Base-by-base conservation (phyloP, 306 rosid species). In the Sindora glabra region DNA sequence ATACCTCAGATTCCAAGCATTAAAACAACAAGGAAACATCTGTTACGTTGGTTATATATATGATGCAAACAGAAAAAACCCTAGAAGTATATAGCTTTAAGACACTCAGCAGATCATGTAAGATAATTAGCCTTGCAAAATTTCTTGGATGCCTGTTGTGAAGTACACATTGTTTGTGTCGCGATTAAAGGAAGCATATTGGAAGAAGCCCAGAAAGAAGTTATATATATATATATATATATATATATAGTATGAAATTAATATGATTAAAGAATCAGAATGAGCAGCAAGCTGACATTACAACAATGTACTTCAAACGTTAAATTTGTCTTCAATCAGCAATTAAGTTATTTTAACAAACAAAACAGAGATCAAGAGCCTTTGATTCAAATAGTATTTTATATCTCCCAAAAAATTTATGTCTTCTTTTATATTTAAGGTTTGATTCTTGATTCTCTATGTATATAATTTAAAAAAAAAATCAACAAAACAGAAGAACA, bases 161-260 rank as follows among this genome's bases (percentile, higher is more conserved):
- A 34, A 48, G 53, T 39, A 73, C 63, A 53, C 70, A 59, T 64
- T 63, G 27, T 53, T 64, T 59, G 45, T 57, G 62, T 62, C 59
- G 24, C 8, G 42, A 33, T 68, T 54, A 72, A 14, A 52, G 56
- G 69, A 65, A 62, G 61, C 75, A 67, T 48, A 27, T 32, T 33
- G 50, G 44, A 44, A 50, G 14, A 34, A 59, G 25, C 49, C 21
- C 45, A 18, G 46, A 38, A 26, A 45, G 53, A 54, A 17, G 25
- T 26, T 18, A 32, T 37, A 24, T 44, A 16, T 27, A 72, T 65
- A 22, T 15, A 13, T 29, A 50, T 66, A 32, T n/a, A n/a, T n/a
- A n/a, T n/a, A n/a, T n/a, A n/a, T n/a, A n/a, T n/a, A n/a, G n/a
- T n/a, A n/a, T n/a, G 5, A n/a, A n/a, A n/a, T 18, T 36, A 19